A percentile compares a stretch with the other conserved stretches of the same genome.
These are phyloP conservation scores for Daedalea quercina DNA, from an alignment of 768 basidiomycete genomes.

Conservation along the genomic window DNA sequence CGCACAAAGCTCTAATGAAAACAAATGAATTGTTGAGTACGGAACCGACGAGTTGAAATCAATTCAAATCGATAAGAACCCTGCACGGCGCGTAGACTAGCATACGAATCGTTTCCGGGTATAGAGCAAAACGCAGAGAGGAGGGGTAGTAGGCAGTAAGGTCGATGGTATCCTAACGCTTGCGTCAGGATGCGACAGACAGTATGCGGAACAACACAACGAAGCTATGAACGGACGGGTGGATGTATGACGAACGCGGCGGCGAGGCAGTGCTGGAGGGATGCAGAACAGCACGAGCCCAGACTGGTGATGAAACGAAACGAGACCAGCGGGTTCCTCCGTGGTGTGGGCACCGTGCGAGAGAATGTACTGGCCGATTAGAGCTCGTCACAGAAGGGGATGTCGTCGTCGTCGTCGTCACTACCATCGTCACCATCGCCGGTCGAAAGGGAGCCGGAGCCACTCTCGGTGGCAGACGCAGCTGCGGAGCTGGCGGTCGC, in stretches of 20 bases:
- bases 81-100: neutral
- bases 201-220: neutral
- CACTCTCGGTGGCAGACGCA: conserved; percentile 9
- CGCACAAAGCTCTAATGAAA: too few relatives aligned
- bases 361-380: conserved; percentile 14
- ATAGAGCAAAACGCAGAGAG: neutral
- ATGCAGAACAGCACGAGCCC: neutral
- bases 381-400: conserved; percentile 50
- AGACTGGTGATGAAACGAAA: neutral
- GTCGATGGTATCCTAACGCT: neutral
- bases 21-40: too few relatives aligned
- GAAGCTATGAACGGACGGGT: conserved; percentile 21
- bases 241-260: neutral
- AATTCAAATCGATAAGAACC: neutral
- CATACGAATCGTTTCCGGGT: neutral
- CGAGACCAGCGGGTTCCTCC: conserved; percentile 1
- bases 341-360: neutral
- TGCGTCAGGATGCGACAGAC: neutral
- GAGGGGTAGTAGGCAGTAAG: neutral
- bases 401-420: conserved; percentile 32
- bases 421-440: conserved; percentile 11
- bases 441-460: conserved; percentile 1
- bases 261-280: neutral
- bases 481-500: conserved; percentile 8
- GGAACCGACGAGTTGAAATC: too few relatives aligned